A percentile compares a stretch with the other conserved stretches of the same genome.
Conservation (phyloP, 1,284 basidiomycete species). For the Golubevia pallescens region DNA sequence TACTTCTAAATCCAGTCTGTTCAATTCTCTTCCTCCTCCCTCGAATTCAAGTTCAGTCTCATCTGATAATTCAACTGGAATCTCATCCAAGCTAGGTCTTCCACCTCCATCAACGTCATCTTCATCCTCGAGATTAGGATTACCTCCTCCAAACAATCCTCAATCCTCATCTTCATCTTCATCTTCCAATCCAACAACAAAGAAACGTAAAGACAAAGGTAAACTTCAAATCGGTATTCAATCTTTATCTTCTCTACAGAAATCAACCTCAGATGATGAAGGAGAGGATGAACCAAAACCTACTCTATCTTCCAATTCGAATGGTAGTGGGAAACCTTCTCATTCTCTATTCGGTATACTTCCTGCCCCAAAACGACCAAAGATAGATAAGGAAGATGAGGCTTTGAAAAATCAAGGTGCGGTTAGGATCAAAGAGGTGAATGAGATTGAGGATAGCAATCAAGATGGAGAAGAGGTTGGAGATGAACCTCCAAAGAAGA, state of each 20-base stretch:
- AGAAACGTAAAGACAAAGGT: slow-evolving; percentile 23
- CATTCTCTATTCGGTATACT: slow-evolving; percentile 52
- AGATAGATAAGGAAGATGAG: slow-evolving; percentile 37
- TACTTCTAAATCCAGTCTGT: not conserved
- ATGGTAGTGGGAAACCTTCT: not conserved
- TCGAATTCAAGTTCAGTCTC: slow-evolving; percentile 9
- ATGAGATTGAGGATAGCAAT: slow-evolving; percentile 1
- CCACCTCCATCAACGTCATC: slow-evolving; percentile 37
- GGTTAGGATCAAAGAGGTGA: slow-evolving; percentile 6
- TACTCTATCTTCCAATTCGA: not conserved
- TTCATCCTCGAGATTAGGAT: slow-evolving; percentile 46
- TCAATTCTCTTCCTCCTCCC: slow-evolving; percentile 12
- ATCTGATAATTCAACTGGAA: slow-evolving; percentile 6
- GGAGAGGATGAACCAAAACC: slow-evolving; percentile 15
- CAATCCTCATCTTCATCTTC: slow-evolving; percentile 39
- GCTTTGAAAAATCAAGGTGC: slow-evolving; percentile 29
- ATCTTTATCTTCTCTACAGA: not conserved
- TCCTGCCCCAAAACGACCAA: slow-evolving; percentile 38
- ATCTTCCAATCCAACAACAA: slow-evolving; percentile 30
- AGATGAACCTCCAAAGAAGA: slow-evolving; percentile 2
- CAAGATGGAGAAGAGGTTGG: slow-evolving; percentile 5
- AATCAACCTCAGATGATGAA: not conserved
- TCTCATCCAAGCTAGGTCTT: slow-evolving; percentile 4
- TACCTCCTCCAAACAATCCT: slow-evolving; percentile 16
- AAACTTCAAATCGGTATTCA: slow-evolving; percentile 11